These are phyloP conservation scores for Cladosporium sphaerospermum DNA, from an alignment of 2,329 filamentous ascomycete genomes.

Conservation along the genomic window DNA sequence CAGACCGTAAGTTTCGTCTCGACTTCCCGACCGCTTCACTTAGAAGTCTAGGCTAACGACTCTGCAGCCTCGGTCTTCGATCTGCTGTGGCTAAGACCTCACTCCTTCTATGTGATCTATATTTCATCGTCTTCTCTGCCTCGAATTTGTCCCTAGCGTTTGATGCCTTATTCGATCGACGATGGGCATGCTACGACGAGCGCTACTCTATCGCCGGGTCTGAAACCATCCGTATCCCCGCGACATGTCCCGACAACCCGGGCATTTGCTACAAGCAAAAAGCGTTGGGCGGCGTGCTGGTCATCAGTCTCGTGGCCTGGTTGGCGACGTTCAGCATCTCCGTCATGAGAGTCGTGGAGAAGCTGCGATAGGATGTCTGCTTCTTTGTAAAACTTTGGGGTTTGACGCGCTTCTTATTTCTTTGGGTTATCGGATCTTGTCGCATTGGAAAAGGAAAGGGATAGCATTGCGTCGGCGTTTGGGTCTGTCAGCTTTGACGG, in stretches of 20 bases:
- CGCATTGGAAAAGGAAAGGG: neutral
- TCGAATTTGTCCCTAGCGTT: slow-evolving; percentile 89
- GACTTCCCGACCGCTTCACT: neutral
- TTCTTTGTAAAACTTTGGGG: neutral
- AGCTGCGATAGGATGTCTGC: slow-evolving; percentile 17
- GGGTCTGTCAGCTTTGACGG: neutral
- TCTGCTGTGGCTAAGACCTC: slow-evolving; percentile 78
- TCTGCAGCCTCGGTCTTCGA: slow-evolving; percentile 62
- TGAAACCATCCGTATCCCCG: slow-evolving; percentile 19
- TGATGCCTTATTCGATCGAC: slow-evolving; percentile 63
- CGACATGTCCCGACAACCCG: slow-evolving; percentile 30
- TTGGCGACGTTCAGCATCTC: slow-evolving; percentile 83
- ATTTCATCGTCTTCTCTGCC: slow-evolving; percentile 97
- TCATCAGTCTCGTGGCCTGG: slow-evolving; percentile 84
- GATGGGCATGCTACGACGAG: slow-evolving; percentile 44
- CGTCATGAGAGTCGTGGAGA: slow-evolving; percentile 35
- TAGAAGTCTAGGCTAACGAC: slow-evolving; percentile 11
- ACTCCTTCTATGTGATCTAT: slow-evolving; percentile 82
- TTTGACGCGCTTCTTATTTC: neutral
- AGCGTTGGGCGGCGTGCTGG: slow-evolving; percentile 69
- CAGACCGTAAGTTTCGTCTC: slow-evolving; percentile 53
- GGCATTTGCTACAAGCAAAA: slow-evolving; percentile 58
- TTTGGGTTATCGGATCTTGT: neutral
- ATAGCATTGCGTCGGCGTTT: slow-evolving; percentile 9
- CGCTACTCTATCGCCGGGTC: slow-evolving; percentile 14